Evolutionary conservation across 306 rosid genomes (phyloP).

Genomic region (Quercus agrifolia): DNA sequence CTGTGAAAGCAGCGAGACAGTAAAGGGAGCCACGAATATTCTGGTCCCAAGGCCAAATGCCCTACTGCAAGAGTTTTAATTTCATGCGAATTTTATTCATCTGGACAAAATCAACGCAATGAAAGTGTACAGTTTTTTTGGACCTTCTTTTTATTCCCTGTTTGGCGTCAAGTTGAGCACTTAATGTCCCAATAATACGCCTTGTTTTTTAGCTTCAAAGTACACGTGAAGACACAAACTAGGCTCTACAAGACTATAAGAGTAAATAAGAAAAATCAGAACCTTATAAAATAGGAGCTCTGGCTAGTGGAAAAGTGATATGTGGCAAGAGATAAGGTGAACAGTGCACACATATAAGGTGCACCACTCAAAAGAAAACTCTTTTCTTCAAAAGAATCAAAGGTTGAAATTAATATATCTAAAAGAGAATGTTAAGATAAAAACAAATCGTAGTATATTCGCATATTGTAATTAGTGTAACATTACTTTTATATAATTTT

Average conservation of each 20-base stretch:
- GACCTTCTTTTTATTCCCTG: neutral
- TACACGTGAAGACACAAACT: neutral
- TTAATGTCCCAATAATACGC: neutral
- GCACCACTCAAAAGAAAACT: neutral
- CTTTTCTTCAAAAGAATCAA: neutral
- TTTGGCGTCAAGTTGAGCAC: neutral
- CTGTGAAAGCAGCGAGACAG: neutral
- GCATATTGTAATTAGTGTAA: too few relatives aligned
- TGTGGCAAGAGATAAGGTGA: neutral
- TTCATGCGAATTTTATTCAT: neutral
- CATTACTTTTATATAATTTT: too few relatives aligned
- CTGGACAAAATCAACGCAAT: neutral
- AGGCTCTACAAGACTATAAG: too few relatives aligned
- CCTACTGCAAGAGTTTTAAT: neutral
- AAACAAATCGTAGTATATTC: too few relatives aligned
- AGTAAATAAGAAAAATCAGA: neutral
- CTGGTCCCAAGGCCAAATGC: neutral
- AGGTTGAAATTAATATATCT: neutral
- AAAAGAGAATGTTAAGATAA: too few relatives aligned
- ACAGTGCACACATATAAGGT: neutral
- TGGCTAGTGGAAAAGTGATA: neutral
- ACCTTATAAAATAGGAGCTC: neutral
- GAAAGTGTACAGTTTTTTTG: neutral
- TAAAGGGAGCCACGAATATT: neutral
- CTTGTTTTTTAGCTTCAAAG: too few relatives aligned